Percentiles rank a stretch among this genome's conserved stretches.
Evolutionary conservation across 2,329 filamentous ascomycete genomes (phyloP).

Genomic region (Leptographium procerum): DNA sequence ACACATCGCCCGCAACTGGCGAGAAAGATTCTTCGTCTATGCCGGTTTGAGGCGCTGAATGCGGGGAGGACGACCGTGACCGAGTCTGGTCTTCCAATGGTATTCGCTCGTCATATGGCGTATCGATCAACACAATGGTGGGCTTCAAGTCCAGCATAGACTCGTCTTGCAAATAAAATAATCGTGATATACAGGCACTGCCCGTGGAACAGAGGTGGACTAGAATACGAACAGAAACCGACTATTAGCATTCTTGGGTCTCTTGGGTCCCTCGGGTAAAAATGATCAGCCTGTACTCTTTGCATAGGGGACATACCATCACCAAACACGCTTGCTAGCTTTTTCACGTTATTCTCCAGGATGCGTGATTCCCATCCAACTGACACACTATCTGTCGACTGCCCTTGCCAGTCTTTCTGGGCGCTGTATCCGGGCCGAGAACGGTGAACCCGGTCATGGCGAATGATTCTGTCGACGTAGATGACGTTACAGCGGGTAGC

Average conservation of each 20-base stretch:
- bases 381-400: neutral
- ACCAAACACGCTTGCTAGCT: slow-evolving; percentile 42
- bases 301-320: slow-evolving; percentile 30
- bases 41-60: slow-evolving; percentile 23
- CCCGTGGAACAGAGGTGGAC: slow-evolving; percentile 45
- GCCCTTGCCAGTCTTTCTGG: neutral
- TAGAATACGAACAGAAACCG: slow-evolving; percentile 16
- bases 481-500: slow-evolving; percentile 46
- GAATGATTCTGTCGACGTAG: slow-evolving; percentile 45
- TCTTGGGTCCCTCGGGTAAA: too few relatives aligned
- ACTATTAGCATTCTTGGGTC: neutral
- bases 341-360: slow-evolving; percentile 33
- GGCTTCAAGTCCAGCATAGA: slow-evolving; percentile 41
- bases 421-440: slow-evolving; percentile 16
- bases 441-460: slow-evolving; percentile 32
- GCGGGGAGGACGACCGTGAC: slow-evolving; percentile 31
- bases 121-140: slow-evolving; percentile 46
- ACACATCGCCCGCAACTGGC: slow-evolving; percentile 35
- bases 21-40: slow-evolving; percentile 20
- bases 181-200: slow-evolving; percentile 38
- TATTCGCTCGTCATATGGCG: slow-evolving; percentile 37
- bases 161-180: slow-evolving; percentile 41
- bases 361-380: slow-evolving; percentile 24
- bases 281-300: too few relatives aligned
- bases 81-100: slow-evolving; percentile 11